Percentiles rank a stretch among this genome's conserved stretches.
Conservation (phyloP, 106 monocot genomes). For the Xerophyta viscosa region DNA sequence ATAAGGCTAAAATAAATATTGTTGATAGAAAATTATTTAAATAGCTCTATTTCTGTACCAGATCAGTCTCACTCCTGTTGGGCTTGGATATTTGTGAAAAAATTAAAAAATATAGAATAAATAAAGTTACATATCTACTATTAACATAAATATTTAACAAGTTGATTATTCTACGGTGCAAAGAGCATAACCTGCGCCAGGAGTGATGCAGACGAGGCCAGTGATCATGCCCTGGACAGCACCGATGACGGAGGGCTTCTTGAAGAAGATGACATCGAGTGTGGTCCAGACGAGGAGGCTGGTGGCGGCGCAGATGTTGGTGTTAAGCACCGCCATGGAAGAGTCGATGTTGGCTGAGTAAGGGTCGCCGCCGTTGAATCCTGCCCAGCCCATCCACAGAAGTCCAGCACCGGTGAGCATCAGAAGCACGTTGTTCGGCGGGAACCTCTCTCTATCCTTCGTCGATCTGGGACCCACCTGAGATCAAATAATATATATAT, state of each 20-base stretch:
- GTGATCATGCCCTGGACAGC: constrained; percentile 28
- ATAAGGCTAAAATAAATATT: too few relatives aligned
- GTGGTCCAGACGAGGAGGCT: constrained; percentile 18
- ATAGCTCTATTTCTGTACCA: too few relatives aligned
- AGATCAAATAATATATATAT: too few relatives aligned
- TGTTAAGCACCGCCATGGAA: constrained; percentile 23
- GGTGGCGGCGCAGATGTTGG: constrained; percentile 22
- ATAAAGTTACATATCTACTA: too few relatives aligned
- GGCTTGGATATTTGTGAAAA: too few relatives aligned
- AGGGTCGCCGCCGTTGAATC: constrained; percentile 14
- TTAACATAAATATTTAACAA: too few relatives aligned
- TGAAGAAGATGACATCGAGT: constrained; percentile 20
- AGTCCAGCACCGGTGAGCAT: constrained; percentile 16
- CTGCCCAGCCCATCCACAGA: constrained; percentile 17
- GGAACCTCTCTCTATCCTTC: neutral
- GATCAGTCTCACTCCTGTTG: too few relatives aligned
- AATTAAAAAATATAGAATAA: too few relatives aligned
- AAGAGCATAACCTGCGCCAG: constrained; percentile 3
- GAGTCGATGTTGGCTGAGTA: constrained; percentile 10
- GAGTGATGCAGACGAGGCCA: constrained; percentile 28
- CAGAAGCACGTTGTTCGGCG: constrained; percentile 15
- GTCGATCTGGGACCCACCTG: too few relatives aligned
- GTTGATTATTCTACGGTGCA: too few relatives aligned
- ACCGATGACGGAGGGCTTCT: constrained; percentile 23
- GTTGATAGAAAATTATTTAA: too few relatives aligned